These are phyloP conservation scores for Talaromyces ruber DNA, from an alignment of 495 filamentous ascomycete genomes.

Conservation along the genomic window DNA sequence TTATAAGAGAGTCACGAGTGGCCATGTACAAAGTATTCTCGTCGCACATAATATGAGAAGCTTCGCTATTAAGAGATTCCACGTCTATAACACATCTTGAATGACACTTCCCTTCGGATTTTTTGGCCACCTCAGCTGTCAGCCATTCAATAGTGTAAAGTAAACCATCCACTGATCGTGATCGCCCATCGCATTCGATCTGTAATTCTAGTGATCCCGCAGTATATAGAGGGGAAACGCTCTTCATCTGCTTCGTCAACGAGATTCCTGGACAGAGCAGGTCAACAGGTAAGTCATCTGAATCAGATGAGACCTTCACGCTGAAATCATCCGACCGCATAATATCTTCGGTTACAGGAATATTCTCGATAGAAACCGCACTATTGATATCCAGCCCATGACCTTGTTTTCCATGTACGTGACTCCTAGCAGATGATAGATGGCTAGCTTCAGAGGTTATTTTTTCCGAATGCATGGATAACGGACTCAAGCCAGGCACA, in stretches of 20 bases:
- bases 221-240: neutral
- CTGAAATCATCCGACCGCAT: too few species aligned
- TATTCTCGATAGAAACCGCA: too few species aligned
- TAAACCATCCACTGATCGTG: neutral
- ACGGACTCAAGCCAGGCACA: too few species aligned
- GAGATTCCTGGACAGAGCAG: too few species aligned
- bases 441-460: neutral
- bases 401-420: too few species aligned
- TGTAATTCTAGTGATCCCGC: slow-evolving; percentile 1
- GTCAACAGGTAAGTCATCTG: too few species aligned
- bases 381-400: too few species aligned
- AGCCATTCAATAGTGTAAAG: slow-evolving; percentile 7
- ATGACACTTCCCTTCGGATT: neutral
- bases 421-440: too few species aligned
- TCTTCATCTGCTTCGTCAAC: neutral
- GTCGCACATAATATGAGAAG: neutral
- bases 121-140: neutral
- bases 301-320: too few species aligned
- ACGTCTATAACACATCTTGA: slow-evolving; percentile 6
- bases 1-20: neutral
- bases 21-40: slow-evolving; percentile 5
- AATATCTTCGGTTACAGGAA: too few species aligned
- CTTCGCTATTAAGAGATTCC: slow-evolving; percentile 5
- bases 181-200: neutral
- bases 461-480: neutral